phyloP scores from a whole-genome alignment of 441 rosid genomes.

The Gossypium schwendimanii region DNA sequence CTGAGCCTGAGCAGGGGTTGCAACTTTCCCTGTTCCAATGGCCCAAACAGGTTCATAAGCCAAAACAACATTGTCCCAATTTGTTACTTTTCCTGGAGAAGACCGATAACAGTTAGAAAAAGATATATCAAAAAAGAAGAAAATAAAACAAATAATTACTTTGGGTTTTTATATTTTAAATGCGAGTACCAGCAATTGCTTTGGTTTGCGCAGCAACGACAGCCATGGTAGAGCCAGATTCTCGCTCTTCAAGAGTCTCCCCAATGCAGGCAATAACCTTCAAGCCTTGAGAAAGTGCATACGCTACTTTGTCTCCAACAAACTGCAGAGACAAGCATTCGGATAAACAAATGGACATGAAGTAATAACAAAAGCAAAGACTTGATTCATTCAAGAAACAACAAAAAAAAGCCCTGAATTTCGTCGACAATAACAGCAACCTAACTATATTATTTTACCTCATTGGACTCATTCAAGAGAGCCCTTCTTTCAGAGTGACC shows the following conservation, averaged over 20 bases:
- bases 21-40: conserved; percentile 79
- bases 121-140: neutral
- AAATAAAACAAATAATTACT: neutral
- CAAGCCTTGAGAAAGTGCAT: conserved; percentile 59
- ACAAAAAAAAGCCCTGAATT: neutral
- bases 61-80: conserved; percentile 55
- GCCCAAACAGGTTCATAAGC: conserved; percentile 87
- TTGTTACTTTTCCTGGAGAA: conserved; percentile 36
- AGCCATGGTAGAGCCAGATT: conserved; percentile 54
- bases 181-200: conserved; percentile 39
- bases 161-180: neutral
- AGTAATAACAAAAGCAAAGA: neutral
- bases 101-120: neutral
- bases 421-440: neutral
- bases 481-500: conserved; percentile 69
- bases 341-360: neutral
- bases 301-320: conserved; percentile 65
- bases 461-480: conserved; percentile 49
- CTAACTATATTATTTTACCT: conserved; percentile 22
- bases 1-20: conserved; percentile 71
- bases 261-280: conserved; percentile 75
- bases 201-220: conserved; percentile 71
- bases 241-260: conserved; percentile 74
- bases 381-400: neutral
- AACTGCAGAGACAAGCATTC: conserved; percentile 30